phyloP scores from a whole-genome alignment of 2,329 filamentous ascomycete species.

The Diaporthe vexans region DNA sequence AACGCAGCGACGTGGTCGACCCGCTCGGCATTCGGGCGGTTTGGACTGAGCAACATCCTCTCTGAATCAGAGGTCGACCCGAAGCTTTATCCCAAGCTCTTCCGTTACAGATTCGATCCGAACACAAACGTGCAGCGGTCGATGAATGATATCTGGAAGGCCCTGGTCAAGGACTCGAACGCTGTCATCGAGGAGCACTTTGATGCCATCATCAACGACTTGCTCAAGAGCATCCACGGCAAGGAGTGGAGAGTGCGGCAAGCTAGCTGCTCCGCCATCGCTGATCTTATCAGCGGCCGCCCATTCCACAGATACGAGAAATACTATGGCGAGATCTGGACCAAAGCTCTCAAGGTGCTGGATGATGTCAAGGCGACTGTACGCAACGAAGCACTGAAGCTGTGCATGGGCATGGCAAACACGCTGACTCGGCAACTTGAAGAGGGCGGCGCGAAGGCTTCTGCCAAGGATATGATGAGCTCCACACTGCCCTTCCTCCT shows the following conservation, averaged over 20 bases:
- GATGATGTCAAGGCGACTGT: slow-evolving; percentile 98
- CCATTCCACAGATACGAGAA: slow-evolving; percentile 83
- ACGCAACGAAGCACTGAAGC: slow-evolving; percentile 80
- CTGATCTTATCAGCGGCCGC: slow-evolving; percentile 87
- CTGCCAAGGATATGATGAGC: slow-evolving; percentile 83
- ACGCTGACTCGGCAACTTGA: slow-evolving; percentile 89
- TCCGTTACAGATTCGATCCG: slow-evolving; percentile 93
- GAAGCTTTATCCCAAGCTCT: slow-evolving; percentile 95
- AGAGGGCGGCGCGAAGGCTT: slow-evolving; percentile 78
- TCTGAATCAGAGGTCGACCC: slow-evolving; percentile 91
- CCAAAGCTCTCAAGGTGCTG: slow-evolving; percentile 87
- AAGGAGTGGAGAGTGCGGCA: slow-evolving; percentile 95
- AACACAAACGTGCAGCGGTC: slow-evolving; percentile 93
- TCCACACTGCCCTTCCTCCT: slow-evolving; percentile 92
- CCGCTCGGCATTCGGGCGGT: slow-evolving; percentile 94
- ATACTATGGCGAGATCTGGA: slow-evolving; percentile 89
- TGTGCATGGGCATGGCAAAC: slow-evolving; percentile 88
- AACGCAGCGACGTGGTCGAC: slow-evolving; percentile 98
- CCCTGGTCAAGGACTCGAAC: slow-evolving; percentile 90
- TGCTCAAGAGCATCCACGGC: slow-evolving; percentile 87
- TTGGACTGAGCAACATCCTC: slow-evolving; percentile 91
- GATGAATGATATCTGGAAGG: slow-evolving; percentile 98
- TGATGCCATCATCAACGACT: slow-evolving; percentile 88
- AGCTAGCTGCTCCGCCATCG: slow-evolving; percentile 90
- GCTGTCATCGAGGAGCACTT: slow-evolving; percentile 85